Percentiles rank a stretch among this genome's conserved stretches.
phyloP scores from a whole-genome alignment of 1,284 basidiomycete genomes.

The Cryptococcus sp. region DNA sequence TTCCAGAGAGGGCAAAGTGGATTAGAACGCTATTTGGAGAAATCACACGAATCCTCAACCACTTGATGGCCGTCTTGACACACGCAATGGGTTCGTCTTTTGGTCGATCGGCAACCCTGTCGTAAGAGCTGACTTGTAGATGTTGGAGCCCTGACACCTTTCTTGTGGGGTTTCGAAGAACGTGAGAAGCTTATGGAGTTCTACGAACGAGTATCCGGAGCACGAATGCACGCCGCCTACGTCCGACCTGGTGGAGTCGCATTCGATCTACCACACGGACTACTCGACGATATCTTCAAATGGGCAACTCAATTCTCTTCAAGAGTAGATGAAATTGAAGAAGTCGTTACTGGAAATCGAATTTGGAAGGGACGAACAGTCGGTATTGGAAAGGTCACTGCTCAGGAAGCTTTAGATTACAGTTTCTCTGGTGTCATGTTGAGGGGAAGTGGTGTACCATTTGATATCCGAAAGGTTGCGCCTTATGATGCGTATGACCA shows the following conservation, averaged over 20 bases:
- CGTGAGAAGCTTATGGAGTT: constrained; percentile 99
- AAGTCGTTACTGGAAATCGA: constrained; percentile 94
- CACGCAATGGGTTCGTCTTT: constrained; percentile 10
- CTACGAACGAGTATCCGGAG: constrained; percentile 97
- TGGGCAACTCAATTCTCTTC: constrained; percentile 90
- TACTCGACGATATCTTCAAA: constrained; percentile 94
- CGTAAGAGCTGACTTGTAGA: constrained; percentile 58
- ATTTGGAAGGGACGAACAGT: constrained; percentile 97
- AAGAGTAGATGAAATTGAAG: constrained; percentile 93
- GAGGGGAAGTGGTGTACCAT: constrained; percentile 85
- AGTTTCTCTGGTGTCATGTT: constrained; percentile 97
- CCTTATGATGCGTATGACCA: constrained; percentile 98
- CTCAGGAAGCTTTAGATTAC: constrained; percentile 88
- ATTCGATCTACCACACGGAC: constrained; percentile 92
- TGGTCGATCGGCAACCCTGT: constrained; percentile 17
- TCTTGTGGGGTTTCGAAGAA: constrained; percentile 99
- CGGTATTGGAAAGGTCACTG: constrained; percentile 85
- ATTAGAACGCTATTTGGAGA: constrained; percentile 96
- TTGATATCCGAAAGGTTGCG: constrained; percentile 85
- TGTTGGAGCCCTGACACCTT: constrained; percentile 95
- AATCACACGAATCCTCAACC: constrained; percentile 93
- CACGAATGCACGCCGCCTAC: constrained; percentile 96
- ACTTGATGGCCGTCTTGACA: constrained; percentile 95
- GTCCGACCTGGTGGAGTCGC: constrained; percentile 97
- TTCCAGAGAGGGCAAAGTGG: constrained; percentile 98